Base-by-base conservation (phyloP, 495 filamentous ascomycete genomes). In the Penicillium malachiteum region DNA sequence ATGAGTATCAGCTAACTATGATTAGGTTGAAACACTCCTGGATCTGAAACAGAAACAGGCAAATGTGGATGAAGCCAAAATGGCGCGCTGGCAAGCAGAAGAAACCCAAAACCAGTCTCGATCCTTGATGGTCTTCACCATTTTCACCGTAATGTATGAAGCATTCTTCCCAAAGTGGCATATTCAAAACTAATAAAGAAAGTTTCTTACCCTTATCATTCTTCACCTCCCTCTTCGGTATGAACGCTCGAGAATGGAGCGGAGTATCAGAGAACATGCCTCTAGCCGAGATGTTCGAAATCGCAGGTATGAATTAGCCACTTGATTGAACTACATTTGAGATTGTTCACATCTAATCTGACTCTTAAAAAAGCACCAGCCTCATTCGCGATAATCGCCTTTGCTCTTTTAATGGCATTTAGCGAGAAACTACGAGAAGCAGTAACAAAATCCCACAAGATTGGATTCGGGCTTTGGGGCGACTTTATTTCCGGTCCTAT, bases 1-100 rank as follows among this genome's bases (percentile, higher is more conserved):
- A 8, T 38, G 35, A 4, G 37, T 32, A 38, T 39, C 0, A 6
- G 21, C 37, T 57, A 37, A 62, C 39, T 14, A 30, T 9, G 7
- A 42, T 1, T 52, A 85, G 78, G 86, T 84, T 50, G 82, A 86
- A 55, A 85, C 85, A 35, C 76, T 87, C 10, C 77, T 87, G 8
- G 83, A 87, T 64, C 82, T 88, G 68, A 84, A 84, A 45, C 84
- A 87, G 52, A 84, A 85, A 31, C 85, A 88, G 55, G 84, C 84
- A 1, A 85, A 87, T 56, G 82, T 87, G 1, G 83, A 87, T 59
- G 85, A 88, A 54, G 81, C 84, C 7, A 82, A 84, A 38, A 79
- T 84, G 66, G 84, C 85, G 2, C 75, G 85, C 1, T 71, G 84
- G 55, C 82, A 87, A 52, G 81, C 83, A 6, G 82, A 87, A 53